A percentile compares a stretch with the other conserved stretches of the same genome.
Evolutionary conservation across 2,329 filamentous ascomycete species (phyloP).

Genomic region (Paracoccidioides lutzii): DNA sequence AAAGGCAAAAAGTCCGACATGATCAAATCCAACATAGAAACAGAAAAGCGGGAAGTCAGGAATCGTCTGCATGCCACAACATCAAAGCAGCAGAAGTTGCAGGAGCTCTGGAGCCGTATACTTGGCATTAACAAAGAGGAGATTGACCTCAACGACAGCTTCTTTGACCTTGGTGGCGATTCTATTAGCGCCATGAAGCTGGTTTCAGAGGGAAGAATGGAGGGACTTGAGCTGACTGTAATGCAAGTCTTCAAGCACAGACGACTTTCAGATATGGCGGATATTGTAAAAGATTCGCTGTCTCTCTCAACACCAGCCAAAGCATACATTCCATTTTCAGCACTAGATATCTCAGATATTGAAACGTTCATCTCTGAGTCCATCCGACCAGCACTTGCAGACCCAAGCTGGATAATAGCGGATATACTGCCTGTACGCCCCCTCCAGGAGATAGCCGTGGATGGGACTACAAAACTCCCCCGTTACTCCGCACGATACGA

Average conservation of each 20-base stretch:
- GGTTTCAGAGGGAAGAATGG: slow-evolving; percentile 41
- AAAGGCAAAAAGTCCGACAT: slow-evolving; percentile 46
- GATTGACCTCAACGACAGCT: slow-evolving; percentile 40
- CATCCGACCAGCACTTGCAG: slow-evolving; percentile 35
- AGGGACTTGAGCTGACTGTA: slow-evolving; percentile 40
- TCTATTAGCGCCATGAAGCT: slow-evolving; percentile 48
- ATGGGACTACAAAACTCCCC: slow-evolving; percentile 43
- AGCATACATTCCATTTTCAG: slow-evolving; percentile 34
- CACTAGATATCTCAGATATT: slow-evolving; percentile 29
- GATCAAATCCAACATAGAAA: slow-evolving; percentile 47
- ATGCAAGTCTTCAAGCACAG: slow-evolving; percentile 39
- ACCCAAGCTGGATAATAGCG: slow-evolving; percentile 33
- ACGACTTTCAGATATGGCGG: slow-evolving; percentile 34
- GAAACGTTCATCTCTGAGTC: slow-evolving; percentile 29
- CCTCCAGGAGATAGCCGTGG: slow-evolving; percentile 45
- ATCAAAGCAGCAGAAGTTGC: slow-evolving; percentile 22
- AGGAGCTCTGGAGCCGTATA: slow-evolving; percentile 38
- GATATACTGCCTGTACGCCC: slow-evolving; percentile 43
- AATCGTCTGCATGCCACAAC: not conserved
- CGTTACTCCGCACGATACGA: slow-evolving; percentile 51
- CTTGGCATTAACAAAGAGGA: slow-evolving; percentile 33
- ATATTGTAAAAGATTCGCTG: not conserved
- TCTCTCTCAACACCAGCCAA: slow-evolving; percentile 7
- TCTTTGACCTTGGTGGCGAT: slow-evolving; percentile 46
- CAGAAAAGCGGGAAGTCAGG: not conserved